Evolutionary conservation across 208 protist species (phyloP).

Genomic region (Trypanosoma lewisi): DNA sequence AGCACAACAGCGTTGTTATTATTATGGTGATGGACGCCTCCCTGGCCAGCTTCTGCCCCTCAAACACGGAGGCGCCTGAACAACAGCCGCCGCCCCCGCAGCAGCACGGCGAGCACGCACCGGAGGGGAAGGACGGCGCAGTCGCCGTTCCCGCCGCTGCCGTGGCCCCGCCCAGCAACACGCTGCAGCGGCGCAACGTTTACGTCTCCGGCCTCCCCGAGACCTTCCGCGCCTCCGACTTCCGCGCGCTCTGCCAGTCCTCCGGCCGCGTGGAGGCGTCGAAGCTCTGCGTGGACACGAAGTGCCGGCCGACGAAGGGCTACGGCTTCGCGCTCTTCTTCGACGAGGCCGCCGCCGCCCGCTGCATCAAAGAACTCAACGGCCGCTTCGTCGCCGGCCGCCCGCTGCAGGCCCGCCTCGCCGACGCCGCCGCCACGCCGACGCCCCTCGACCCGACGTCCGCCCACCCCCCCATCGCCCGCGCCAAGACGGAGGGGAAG

Average conservation of each 20-base stretch:
- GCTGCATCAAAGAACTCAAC: slow-evolving; percentile 54
- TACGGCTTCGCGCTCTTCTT: slow-evolving; percentile 75
- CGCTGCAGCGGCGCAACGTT: slow-evolving; percentile 69
- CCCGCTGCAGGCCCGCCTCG: slow-evolving; percentile 56
- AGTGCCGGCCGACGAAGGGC: slow-evolving; percentile 50
- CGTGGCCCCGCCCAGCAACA: slow-evolving; percentile 10
- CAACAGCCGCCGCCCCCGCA: slow-evolving; percentile 1
- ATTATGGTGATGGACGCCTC: slow-evolving; percentile 2
- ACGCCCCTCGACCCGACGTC: slow-evolving; percentile 29
- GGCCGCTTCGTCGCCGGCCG: slow-evolving; percentile 37
- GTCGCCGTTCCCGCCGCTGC: neutral
- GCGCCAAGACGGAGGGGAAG: neutral
- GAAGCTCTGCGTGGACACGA: slow-evolving; percentile 62
- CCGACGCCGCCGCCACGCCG: slow-evolving; percentile 56
- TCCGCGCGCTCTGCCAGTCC: slow-evolving; percentile 58
- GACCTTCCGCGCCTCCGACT: slow-evolving; percentile 39
- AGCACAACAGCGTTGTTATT: too few relatives aligned
- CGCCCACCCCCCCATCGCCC: slow-evolving; percentile 23
- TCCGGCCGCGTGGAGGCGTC: slow-evolving; percentile 67
- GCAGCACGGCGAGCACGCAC: neutral
- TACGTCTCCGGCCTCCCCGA: slow-evolving; percentile 68
- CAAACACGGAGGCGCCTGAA: neutral
- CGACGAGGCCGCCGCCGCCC: slow-evolving; percentile 46
- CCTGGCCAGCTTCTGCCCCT: neutral
- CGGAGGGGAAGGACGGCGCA: neutral